Evolutionary conservation across 2,329 filamentous ascomycete genomes (phyloP), one percentile per base, ranked within the genome.

Genomic region (Colletotrichum higginsianum): DNA sequence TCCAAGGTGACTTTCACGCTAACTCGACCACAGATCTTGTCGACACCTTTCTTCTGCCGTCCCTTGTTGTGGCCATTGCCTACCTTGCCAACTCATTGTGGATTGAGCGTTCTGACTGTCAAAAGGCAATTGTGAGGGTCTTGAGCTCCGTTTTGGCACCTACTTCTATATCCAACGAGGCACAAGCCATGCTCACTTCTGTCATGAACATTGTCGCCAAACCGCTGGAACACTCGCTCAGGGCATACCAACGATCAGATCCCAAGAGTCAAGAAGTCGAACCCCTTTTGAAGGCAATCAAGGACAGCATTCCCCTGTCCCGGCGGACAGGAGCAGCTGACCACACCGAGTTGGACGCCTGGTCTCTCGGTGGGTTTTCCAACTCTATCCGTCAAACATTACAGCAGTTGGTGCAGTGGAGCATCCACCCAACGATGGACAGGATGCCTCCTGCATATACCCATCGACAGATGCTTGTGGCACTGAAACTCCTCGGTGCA

Each of bases 31-130:
- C 71, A 92, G 90, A 95, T 77, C 85, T 96, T 13, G 90, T 95
- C 3, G 93, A 95, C 75, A 93, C 93, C 0, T 95, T 95, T 74
- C 82, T 96, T 2, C 83, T 96, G n/a, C 94, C 94, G 0, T 93
- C 93, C 0, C 85, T 96, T 0, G 89, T 96, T 2, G 90, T 92
- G 6, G 93, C 92, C 0, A 87, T 96, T 16, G 86, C 87, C 3
- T 96, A 93, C 84, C 86, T 96, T 71, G 87, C 90, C 1, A 89
- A 91, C 66, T 90, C 93, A 75, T 88, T 94, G 4, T 92, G 91
- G 86, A 86, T 91, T 62, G 88, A 91, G 70, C 88, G 89, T 16
- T 83, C 84, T 3, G 86, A 87, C 18, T 90, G 94, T 75, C 88
- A 92, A 69, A 90, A 90, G 75, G 88, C 92, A 4, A 85, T 94